Evolutionary conservation across 345 rosid species (phyloP).

Genomic region (Iberis pinnata): DNA sequence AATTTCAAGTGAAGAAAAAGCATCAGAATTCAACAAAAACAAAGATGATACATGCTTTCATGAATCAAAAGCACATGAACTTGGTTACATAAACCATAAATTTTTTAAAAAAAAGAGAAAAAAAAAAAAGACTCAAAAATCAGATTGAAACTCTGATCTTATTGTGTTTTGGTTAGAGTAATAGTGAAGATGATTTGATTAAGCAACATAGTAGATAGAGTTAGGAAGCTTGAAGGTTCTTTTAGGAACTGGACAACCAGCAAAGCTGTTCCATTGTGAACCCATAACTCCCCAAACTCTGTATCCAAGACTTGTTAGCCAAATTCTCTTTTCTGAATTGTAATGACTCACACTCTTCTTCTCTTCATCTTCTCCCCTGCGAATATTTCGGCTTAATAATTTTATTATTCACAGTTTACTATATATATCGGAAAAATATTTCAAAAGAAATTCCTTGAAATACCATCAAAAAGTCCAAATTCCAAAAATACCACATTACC

Average conservation of each 20-base stretch:
- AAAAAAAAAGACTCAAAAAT: slow-evolving; percentile 21
- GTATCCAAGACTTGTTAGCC: slow-evolving; percentile 49
- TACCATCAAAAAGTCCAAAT: too few relatives aligned
- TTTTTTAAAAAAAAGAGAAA: neutral
- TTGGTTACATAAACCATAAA: slow-evolving; percentile 2
- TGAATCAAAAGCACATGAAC: slow-evolving; percentile 11
- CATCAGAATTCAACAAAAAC: neutral
- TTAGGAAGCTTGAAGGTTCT: slow-evolving; percentile 89
- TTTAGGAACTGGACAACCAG: slow-evolving; percentile 57
- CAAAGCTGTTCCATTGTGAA: slow-evolving; percentile 72
- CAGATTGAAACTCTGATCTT: slow-evolving; percentile 19
- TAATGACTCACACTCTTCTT: slow-evolving; percentile 47
- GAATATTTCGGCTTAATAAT: too few relatives aligned
- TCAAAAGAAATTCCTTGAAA: too few relatives aligned
- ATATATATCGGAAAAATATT: too few relatives aligned
- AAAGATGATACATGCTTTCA: slow-evolving; percentile 18
- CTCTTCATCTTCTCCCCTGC: slow-evolving; percentile 55
- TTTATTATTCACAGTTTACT: neutral
- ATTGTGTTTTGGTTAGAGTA: slow-evolving; percentile 8
- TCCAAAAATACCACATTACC: too few relatives aligned
- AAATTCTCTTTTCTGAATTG: slow-evolving; percentile 50
- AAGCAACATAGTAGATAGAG: slow-evolving; percentile 58
- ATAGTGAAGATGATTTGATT: slow-evolving; percentile 7
- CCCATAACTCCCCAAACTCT: slow-evolving; percentile 74
- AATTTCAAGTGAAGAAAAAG: neutral